phyloP scores from a whole-genome alignment of 176 grass and related monocot species.

The Bothriochloa decipiens region DNA sequence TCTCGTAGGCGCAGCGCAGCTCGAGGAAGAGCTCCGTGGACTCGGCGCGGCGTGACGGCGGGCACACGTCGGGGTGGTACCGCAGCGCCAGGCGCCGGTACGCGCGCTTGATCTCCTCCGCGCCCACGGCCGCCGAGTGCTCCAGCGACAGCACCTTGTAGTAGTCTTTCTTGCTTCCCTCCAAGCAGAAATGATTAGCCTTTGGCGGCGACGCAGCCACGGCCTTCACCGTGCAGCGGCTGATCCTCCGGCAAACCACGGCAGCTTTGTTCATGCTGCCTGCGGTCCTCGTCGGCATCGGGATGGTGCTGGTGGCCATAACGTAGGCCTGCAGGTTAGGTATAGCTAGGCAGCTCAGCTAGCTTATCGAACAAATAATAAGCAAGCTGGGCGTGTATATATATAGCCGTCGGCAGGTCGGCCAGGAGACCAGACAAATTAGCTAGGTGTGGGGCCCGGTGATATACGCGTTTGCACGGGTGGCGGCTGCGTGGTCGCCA shows the following conservation, averaged over 20 bases:
- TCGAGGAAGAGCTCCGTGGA: constrained; percentile 70
- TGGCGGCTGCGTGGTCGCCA: neutral
- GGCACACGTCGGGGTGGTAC: constrained; percentile 76
- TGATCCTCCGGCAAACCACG: neutral
- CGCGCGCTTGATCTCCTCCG: constrained; percentile 71
- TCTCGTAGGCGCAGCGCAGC: constrained; percentile 75
- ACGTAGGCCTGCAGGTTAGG: neutral
- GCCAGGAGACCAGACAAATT: neutral
- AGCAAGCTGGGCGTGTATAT: neutral
- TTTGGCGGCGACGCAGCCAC: neutral
- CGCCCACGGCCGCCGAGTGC: constrained; percentile 43
- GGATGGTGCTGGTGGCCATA: neutral
- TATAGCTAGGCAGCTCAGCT: neutral
- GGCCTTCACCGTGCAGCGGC: constrained; percentile 17
- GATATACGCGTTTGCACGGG: constrained; percentile 27
- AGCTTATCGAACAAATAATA: neutral
- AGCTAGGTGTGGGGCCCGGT: neutral
- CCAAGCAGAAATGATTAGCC: neutral
- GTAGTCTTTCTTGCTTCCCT: constrained; percentile 36
- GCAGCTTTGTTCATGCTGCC: neutral
- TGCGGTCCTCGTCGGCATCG: neutral
- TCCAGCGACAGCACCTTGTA: constrained; percentile 68
- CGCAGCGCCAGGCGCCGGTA: constrained; percentile 74
- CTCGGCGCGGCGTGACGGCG: constrained; percentile 48
- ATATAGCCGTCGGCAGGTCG: neutral